Percentiles rank a stretch among this genome's conserved stretches.
phyloP scores from a whole-genome alignment of 805 yeast species.

The Ogataea angusta region DNA sequence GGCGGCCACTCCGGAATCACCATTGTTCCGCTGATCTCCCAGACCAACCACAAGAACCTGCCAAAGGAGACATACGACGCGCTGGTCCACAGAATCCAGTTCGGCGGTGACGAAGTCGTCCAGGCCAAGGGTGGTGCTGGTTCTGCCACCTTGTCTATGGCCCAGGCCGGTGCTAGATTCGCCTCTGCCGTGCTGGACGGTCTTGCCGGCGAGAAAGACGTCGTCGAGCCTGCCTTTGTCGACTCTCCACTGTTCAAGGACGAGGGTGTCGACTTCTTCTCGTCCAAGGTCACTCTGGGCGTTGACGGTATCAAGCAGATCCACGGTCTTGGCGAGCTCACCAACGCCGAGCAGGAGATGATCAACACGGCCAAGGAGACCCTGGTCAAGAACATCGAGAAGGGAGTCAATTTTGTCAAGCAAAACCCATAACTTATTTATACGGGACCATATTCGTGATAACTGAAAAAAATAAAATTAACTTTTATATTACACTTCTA shows the following conservation, averaged over 20 bases:
- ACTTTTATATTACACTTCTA: conserved; percentile 10
- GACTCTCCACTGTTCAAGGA: conserved; percentile 77
- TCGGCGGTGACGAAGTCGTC: conserved; percentile 88
- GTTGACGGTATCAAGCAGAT: conserved; percentile 81
- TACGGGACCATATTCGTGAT: conserved; percentile 2
- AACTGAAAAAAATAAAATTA: background rate
- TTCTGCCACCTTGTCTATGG: conserved; percentile 83
- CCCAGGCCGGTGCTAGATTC: conserved; percentile 77
- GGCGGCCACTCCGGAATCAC: conserved; percentile 98
- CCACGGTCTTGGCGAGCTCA: conserved; percentile 72
- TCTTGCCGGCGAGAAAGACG: conserved; percentile 42
- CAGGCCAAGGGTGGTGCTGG: conserved; percentile 84
- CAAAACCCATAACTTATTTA: conserved; percentile 51
- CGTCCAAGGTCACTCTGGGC: conserved; percentile 92
- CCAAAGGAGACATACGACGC: conserved; percentile 62
- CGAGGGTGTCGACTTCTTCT: conserved; percentile 96
- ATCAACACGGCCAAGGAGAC: conserved; percentile 83
- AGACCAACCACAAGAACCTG: conserved; percentile 65
- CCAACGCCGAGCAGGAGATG: conserved; percentile 80
- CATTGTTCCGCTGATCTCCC: conserved; percentile 89
- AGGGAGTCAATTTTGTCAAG: conserved; percentile 87
- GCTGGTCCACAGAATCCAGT: conserved; percentile 85
- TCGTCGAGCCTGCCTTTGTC: conserved; percentile 53
- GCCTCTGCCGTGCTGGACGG: conserved; percentile 64
- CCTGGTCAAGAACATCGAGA: conserved; percentile 82